A percentile compares a stretch with the other conserved stretches of the same genome.
Conservation (phyloP, 2,329 filamentous ascomycete species). For the Phaeophleospora eucalypticola region DNA sequence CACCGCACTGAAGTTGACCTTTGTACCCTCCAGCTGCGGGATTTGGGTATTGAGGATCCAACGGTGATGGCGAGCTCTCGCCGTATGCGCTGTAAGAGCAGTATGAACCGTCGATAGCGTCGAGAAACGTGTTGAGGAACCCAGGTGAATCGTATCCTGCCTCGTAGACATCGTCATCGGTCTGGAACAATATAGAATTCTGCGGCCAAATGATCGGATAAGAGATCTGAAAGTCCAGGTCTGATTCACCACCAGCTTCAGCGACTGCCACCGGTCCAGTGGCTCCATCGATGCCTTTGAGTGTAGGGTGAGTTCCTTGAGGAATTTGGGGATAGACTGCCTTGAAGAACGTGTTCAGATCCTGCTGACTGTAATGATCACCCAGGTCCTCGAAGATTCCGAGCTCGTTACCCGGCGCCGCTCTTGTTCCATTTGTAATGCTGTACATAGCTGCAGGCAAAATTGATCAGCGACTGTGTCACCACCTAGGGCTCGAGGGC, state of each 20-base stretch:
- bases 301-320: constrained; percentile 25
- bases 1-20: constrained; percentile 40
- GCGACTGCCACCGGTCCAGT: constrained; percentile 37
- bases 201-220: constrained; percentile 53
- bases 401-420: constrained; percentile 41
- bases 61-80: constrained; percentile 57
- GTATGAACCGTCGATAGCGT: not conserved
- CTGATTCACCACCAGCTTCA: constrained; percentile 45
- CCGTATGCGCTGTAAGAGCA: constrained; percentile 36
- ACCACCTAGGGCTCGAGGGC: no score
- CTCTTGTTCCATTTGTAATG: constrained; percentile 38
- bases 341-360: constrained; percentile 46
- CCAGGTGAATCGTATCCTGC: constrained; percentile 37
- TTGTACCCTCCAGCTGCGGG: constrained; percentile 38
- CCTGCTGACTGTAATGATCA: constrained; percentile 44
- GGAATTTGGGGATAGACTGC: constrained; percentile 26
- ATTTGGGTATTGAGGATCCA: constrained; percentile 49
- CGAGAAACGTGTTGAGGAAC: constrained; percentile 27
- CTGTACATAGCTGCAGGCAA: constrained; percentile 44
- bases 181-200: constrained; percentile 46
- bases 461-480: no score
- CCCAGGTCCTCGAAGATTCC: constrained; percentile 42
- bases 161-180: constrained; percentile 44
- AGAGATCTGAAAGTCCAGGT: constrained; percentile 50
- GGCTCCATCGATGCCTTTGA: constrained; percentile 19